A percentile compares a stretch with the other conserved stretches of the same genome.
Evolutionary conservation across 192 early-diverging fungal species (phyloP).

Genomic region (Dissophora globulifera): DNA sequence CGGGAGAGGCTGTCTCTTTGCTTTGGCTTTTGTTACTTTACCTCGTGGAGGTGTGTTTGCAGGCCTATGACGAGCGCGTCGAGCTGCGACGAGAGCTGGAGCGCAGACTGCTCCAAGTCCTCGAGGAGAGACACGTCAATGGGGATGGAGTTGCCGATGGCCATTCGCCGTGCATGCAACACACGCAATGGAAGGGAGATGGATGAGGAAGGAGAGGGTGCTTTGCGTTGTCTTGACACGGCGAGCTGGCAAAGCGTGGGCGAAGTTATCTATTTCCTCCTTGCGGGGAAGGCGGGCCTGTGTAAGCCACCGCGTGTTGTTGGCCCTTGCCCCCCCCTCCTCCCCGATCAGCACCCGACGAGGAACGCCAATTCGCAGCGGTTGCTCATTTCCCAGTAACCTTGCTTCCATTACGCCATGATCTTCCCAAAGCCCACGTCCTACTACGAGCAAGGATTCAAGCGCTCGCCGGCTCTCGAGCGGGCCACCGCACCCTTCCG

Average conservation of each 20-base stretch:
- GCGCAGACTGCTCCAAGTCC: slow-evolving; percentile 38
- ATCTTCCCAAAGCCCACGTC: slow-evolving; percentile 52
- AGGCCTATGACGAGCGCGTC: slow-evolving; percentile 30
- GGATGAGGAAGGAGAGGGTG: too few species aligned
- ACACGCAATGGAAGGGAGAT: too few species aligned
- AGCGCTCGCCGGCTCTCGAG: slow-evolving; percentile 65
- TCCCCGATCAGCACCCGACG: too few species aligned
- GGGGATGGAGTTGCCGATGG: slow-evolving; percentile 47
- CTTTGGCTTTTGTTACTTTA: too few species aligned
- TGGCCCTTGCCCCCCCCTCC: neutral
- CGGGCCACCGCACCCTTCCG: slow-evolving; percentile 64
- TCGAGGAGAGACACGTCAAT: slow-evolving; percentile 45
- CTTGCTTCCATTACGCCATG: too few species aligned
- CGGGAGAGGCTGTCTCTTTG: too few species aligned
- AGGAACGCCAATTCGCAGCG: too few species aligned
- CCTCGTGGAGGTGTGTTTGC: slow-evolving; percentile 24
- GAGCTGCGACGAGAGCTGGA: slow-evolving; percentile 41
- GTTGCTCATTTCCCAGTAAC: too few species aligned
- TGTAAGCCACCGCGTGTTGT: too few species aligned
- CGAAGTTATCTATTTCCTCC: neutral
- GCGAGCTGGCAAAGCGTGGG: too few species aligned
- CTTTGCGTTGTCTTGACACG: too few species aligned
- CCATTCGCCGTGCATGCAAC: neutral
- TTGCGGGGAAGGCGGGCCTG: neutral
- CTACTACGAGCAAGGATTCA: slow-evolving; percentile 54